Base-by-base conservation (phyloP, 306 rosid species). In the Quercus gilva region DNA sequence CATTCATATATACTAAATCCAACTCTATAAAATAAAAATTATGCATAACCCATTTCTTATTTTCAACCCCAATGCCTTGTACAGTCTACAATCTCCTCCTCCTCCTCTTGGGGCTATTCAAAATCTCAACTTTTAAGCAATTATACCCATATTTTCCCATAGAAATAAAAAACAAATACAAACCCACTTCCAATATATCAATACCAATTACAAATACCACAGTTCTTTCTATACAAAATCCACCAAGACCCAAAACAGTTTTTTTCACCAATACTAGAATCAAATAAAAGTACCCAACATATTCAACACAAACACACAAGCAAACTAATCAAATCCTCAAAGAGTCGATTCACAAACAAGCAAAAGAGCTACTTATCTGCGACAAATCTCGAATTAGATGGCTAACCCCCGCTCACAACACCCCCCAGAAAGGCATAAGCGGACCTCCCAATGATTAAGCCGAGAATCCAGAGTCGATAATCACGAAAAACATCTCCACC, bases 311-410 rank as follows among this genome's bases (percentile, higher is more conserved):
- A 49, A 78, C 59, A 58, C 35, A 31, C 5, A 75, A 43, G 55
- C 33, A 53, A n/a, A 11, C 43, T 12, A 78, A 71, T 41, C 8
- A 59, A 55, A 10, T 76, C 70, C 69, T 55, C 45, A 41, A 52
- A 77, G 69, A 61, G n/a, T 75, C 69, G 33, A 77, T 64, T 63
- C 76, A 4, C 33, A 69, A 12, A 23, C 77, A 84, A 77, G 63
- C 77, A 65, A 41, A 41, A 49, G 11, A 61, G 77, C 79, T 60
- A 85, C 91, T 86, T 77, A 79, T 85, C 84, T 80, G 87, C 41
- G 26, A 1, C 51, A 84, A 81, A 81, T 73, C 72, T 83, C 41
- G 17, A 49, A 49, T 49, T 45, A 76, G n/a, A 64, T 15, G 53
- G 64, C 60, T 17, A 8, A 8, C 45, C 11, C 45, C 10, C 45